phyloP scores from a whole-genome alignment of 257 asterid genomes.

The Salvia rosmarinus region DNA sequence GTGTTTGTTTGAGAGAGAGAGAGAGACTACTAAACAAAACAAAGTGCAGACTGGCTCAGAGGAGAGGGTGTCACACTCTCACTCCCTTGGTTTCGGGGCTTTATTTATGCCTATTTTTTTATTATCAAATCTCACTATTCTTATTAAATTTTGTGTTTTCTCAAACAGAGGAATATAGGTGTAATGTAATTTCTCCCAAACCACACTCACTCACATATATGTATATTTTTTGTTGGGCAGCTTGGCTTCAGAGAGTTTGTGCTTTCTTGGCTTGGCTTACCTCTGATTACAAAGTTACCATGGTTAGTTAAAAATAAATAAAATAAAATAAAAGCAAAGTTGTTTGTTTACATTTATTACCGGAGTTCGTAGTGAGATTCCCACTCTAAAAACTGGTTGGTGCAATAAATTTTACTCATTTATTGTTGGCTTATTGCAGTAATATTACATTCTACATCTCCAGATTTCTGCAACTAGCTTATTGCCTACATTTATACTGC shows the following conservation, averaged over 20 bases:
- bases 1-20: constrained; percentile 40
- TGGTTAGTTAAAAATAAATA: background rate
- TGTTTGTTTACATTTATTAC: constrained; percentile 41
- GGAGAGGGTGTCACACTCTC: constrained; percentile 50
- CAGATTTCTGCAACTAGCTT: constrained; percentile 34
- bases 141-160: constrained; percentile 24
- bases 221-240: too few species aligned
- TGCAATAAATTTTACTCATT: constrained; percentile 32
- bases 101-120: constrained; percentile 42
- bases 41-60: constrained; percentile 50
- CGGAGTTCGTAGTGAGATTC: constrained; percentile 35
- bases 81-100: constrained; percentile 49
- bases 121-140: constrained; percentile 12
- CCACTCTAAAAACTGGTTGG: constrained; percentile 34
- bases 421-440: constrained; percentile 27
- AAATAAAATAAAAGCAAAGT: constrained; percentile 21
- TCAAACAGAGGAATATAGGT: background rate
- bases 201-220: too few species aligned
- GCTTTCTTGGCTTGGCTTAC: constrained; percentile 39
- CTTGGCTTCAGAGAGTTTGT: constrained; percentile 39
- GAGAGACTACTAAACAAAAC: constrained; percentile 40
- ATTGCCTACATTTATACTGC: background rate
- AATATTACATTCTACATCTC: constrained; percentile 23
- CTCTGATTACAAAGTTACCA: constrained; percentile 26
- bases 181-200: too few species aligned